Percentiles rank a stretch among this genome's conserved stretches.
phyloP scores from a whole-genome alignment of 1,284 basidiomycete species.

The Coriolopsis trogii region DNA sequence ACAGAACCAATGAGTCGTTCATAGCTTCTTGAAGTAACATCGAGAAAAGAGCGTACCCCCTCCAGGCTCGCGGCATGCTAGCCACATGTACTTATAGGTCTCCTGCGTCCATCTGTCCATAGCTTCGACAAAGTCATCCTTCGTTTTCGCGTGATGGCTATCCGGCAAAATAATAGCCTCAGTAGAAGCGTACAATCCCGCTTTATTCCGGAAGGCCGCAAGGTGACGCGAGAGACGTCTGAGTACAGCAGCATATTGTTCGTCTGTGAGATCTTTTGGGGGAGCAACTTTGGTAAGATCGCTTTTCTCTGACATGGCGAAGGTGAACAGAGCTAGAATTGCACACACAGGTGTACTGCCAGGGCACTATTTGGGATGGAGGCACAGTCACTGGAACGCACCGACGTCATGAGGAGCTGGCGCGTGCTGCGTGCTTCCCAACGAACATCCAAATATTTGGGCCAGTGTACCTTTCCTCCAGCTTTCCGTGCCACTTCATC shows the following conservation, averaged over 20 bases:
- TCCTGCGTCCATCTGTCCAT: constrained; percentile 51
- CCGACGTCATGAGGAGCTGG: constrained; percentile 15
- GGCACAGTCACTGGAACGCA: too few relatives aligned
- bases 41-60: constrained; percentile 35
- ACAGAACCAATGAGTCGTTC: not conserved
- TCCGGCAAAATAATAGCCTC: constrained; percentile 40
- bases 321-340: not conserved
- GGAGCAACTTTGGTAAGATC: constrained; percentile 44
- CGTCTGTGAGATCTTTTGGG: constrained; percentile 41
- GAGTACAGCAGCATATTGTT: constrained; percentile 44
- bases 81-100: constrained; percentile 48
- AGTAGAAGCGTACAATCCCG: constrained; percentile 41
- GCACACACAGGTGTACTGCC: not conserved
- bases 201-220: constrained; percentile 50
- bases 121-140: constrained; percentile 38
- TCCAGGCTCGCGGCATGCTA: constrained; percentile 49
- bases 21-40: too few relatives aligned
- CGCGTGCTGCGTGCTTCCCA: not conserved
- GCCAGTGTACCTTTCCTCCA: constrained; percentile 14
- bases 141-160: constrained; percentile 26
- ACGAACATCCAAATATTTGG: constrained; percentile 21
- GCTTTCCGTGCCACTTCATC: too few relatives aligned
- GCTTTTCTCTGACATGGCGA: constrained; percentile 21
- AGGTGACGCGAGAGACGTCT: constrained; percentile 48
- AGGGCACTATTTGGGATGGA: too few relatives aligned